Conservation (phyloP, 208 protist species). For the Wallacemonas sp. region DNA sequence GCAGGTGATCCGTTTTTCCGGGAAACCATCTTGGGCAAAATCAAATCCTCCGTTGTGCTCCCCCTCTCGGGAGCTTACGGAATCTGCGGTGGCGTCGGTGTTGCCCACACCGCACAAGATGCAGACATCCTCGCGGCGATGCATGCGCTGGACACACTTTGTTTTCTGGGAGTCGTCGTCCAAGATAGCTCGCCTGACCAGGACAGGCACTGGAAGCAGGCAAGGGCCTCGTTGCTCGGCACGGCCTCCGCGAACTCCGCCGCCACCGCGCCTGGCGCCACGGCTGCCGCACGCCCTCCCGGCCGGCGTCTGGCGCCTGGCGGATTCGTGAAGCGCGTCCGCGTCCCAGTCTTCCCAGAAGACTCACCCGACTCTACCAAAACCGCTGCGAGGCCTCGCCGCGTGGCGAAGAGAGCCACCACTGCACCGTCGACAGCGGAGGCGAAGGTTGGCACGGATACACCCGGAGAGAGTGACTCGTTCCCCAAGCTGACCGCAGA, state of each 20-base stretch:
- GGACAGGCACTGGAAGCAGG: constrained; percentile 9
- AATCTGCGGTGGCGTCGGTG: constrained; percentile 79
- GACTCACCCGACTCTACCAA: neutral
- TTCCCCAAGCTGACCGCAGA: constrained; percentile 3
- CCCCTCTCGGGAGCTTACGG: constrained; percentile 65
- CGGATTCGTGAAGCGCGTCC: neutral
- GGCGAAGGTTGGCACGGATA: too few relatives aligned
- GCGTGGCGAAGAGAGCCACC: constrained; percentile 26
- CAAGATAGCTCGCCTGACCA: neutral
- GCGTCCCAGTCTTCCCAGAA: neutral
- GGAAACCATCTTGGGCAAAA: constrained; percentile 34
- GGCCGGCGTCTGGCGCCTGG: constrained; percentile 5
- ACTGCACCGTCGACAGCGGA: too few relatives aligned
- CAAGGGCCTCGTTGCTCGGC: neutral
- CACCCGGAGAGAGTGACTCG: too few relatives aligned
- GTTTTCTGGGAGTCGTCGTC: constrained; percentile 41
- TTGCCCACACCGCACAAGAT: constrained; percentile 45
- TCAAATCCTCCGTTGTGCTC: constrained; percentile 78
- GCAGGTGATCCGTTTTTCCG: constrained; percentile 64
- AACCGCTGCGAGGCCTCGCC: neutral
- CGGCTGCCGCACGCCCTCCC: constrained; percentile 18
- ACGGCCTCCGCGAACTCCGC: constrained; percentile 4
- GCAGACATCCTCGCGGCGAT: constrained; percentile 73
- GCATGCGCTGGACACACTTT: constrained; percentile 82
- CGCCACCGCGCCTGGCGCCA: neutral